Conservation (phyloP, 139 green algal genomes). For the Eudorina sp. region DNA sequence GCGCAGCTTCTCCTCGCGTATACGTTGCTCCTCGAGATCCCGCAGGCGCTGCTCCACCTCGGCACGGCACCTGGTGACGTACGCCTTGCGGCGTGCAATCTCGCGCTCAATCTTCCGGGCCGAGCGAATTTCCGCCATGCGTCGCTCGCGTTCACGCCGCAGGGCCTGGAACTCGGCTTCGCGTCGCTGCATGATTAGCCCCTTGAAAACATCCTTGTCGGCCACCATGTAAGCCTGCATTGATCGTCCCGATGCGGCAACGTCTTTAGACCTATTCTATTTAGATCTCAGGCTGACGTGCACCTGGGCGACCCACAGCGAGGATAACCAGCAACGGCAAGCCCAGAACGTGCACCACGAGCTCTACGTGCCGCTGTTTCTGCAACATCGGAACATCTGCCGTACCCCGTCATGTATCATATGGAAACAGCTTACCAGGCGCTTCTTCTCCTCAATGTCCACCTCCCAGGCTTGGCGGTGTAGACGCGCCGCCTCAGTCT, state of each 20-base stretch:
- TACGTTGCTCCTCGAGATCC: constrained; percentile 62
- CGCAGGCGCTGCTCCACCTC: constrained; percentile 69
- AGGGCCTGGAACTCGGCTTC: constrained; percentile 89
- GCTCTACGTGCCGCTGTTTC: no score
- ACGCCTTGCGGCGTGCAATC: constrained; percentile 81
- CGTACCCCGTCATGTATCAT: no score
- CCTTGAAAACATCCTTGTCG: constrained; percentile 59
- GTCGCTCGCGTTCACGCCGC: constrained; percentile 65
- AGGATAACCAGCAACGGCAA: no score
- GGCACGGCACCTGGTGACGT: constrained; percentile 77
- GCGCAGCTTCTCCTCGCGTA: constrained; percentile 65
- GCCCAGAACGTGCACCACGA: no score
- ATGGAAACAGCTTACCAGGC: constrained; percentile 18
- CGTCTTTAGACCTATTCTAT: no score
- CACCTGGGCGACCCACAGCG: no score
- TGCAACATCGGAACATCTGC: no score
- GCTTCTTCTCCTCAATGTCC: constrained; percentile 88
- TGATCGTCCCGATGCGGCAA: no score
- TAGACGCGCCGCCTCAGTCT: constrained; percentile 55
- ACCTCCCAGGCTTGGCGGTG: constrained; percentile 86
- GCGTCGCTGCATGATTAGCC: constrained; percentile 80
- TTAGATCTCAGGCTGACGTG: no score
- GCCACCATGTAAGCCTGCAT: constrained; percentile 41
- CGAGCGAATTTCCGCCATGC: constrained; percentile 67
- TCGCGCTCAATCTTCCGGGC: constrained; percentile 75